A percentile compares a stretch with the other conserved stretches of the same genome.
Evolutionary conservation across 129 eudicot genomes (phyloP).

Genomic region (Helianthus tuberosus): DNA sequence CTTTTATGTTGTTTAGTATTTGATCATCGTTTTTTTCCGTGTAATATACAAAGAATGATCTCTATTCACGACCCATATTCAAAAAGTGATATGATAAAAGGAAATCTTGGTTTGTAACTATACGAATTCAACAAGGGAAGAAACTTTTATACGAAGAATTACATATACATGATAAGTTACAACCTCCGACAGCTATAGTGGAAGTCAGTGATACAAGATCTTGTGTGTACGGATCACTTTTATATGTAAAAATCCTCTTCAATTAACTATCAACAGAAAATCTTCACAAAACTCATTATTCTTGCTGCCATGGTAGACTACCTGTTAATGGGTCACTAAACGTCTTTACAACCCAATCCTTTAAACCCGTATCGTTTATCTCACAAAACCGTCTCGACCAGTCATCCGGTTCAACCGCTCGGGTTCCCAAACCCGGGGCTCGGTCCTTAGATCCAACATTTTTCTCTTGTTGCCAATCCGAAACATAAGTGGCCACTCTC

Average conservation of each 20-base stretch:
- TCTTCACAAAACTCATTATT: constrained; percentile 25
- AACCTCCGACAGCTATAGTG: not conserved
- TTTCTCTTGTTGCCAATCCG: constrained; percentile 69
- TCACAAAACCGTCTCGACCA: constrained; percentile 79
- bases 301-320: constrained; percentile 59
- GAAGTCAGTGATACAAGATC: not conserved
- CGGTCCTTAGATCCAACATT: constrained; percentile 77
- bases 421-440: constrained; percentile 79
- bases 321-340: constrained; percentile 54
- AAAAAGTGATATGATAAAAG: no score
- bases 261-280: not conserved
- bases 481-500: constrained; percentile 77
- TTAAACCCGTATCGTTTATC: constrained; percentile 52
- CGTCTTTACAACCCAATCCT: constrained; percentile 47
- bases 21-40: no score
- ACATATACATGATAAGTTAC: not conserved
- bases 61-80: no score
- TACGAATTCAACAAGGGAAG: not conserved
- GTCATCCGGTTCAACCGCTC: constrained; percentile 61
- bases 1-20: no score
- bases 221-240: not conserved
- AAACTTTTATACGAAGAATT: not conserved
- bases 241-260: not conserved
- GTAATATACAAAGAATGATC: no score
- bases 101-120: no score